Evolutionary conservation across 1,139 yeast genomes (phyloP), one percentile per base, ranked within the genome.

Genomic region (Diutina siamensis): DNA sequence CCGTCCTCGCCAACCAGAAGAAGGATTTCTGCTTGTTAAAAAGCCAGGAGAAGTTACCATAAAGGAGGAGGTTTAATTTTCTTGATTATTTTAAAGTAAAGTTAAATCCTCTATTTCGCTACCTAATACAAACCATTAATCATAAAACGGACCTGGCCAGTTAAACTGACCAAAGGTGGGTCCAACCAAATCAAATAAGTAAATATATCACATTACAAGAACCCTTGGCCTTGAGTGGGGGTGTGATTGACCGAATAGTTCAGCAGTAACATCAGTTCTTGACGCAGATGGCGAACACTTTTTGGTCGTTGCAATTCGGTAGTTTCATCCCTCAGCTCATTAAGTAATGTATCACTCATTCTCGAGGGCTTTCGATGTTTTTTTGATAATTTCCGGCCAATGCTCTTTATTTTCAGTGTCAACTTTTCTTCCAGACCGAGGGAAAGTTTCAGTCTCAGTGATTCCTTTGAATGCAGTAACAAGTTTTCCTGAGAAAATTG

Each of bases 331-430:
- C 42, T n/a, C 32, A 17, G 33, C 15, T 38, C 42, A 22, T 38
- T 32, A 15, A 38, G 33, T 25, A 38, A 15, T 7, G 42, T 38
- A 17, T 38, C 42, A 25, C 42, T 38, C 42, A 38, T 38, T 8
- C 32, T 27, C 32, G 42, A 22, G 4, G 42, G 18, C 21, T 22
- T 38, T 3, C 15, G 31, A 12, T 25, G 42, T 20, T 38, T 38
- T 10, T 25, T 38, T 7, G 33, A 25, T 4, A 22, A 17, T 10
- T 38, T 38, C 9, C 42, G 32, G n/a, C 42, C 42, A 22, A 38
- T 25, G 32, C 32, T 38, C 21, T 38, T 38, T 3, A 38, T 22
- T 17, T 17, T 22, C 42, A 38, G 42, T 4, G 42, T 13, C 5
- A 38, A 38, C 18, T 38, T 38, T 22, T 38, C 42, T 9, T 38